Conservation (phyloP, 2,329 filamentous ascomycete species). For the Raffaelea ambrosiae region DNA sequence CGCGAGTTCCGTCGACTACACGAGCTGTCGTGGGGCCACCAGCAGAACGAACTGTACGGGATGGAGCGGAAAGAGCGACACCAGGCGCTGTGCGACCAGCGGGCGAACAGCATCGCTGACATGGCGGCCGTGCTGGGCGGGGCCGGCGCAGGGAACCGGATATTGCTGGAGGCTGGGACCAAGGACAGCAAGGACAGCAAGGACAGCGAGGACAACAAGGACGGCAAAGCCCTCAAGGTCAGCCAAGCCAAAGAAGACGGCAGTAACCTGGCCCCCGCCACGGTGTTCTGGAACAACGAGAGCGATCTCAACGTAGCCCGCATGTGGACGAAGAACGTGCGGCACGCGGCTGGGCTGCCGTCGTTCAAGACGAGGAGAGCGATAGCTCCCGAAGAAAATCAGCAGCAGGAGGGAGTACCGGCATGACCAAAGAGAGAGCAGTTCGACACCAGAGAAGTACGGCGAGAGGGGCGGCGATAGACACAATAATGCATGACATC, state of each 20-base stretch:
- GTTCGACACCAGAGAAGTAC: too few species aligned
- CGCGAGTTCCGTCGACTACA: slow-evolving; percentile 56
- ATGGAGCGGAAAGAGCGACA: slow-evolving; percentile 37
- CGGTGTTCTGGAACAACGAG: slow-evolving; percentile 43
- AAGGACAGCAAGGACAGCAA: slow-evolving; percentile 5
- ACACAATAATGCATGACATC: too few species aligned
- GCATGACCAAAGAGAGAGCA: neutral
- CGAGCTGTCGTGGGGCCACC: slow-evolving; percentile 49
- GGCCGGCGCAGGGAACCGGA: slow-evolving; percentile 40
- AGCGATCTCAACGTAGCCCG: slow-evolving; percentile 37
- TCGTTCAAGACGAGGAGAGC: slow-evolving; percentile 6
- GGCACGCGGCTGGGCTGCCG: slow-evolving; percentile 34
- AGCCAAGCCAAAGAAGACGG: slow-evolving; percentile 2
- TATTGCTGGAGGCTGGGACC: slow-evolving; percentile 18
- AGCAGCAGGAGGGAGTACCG: neutral
- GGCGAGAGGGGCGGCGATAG: too few species aligned
- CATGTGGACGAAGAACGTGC: slow-evolving; percentile 44
- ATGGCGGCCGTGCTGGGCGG: slow-evolving; percentile 50
- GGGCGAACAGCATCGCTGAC: slow-evolving; percentile 54
- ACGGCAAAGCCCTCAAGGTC: neutral
- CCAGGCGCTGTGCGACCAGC: slow-evolving; percentile 48
- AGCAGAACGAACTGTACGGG: slow-evolving; percentile 31
- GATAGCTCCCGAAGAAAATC: slow-evolving; percentile 1
- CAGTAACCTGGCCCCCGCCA: slow-evolving; percentile 22
- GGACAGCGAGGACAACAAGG: slow-evolving; percentile 1